Percentiles rank a stretch among this genome's conserved stretches.
phyloP scores from a whole-genome alignment of 1,284 basidiomycete genomes.

The Mrakiaceae sp. region DNA sequence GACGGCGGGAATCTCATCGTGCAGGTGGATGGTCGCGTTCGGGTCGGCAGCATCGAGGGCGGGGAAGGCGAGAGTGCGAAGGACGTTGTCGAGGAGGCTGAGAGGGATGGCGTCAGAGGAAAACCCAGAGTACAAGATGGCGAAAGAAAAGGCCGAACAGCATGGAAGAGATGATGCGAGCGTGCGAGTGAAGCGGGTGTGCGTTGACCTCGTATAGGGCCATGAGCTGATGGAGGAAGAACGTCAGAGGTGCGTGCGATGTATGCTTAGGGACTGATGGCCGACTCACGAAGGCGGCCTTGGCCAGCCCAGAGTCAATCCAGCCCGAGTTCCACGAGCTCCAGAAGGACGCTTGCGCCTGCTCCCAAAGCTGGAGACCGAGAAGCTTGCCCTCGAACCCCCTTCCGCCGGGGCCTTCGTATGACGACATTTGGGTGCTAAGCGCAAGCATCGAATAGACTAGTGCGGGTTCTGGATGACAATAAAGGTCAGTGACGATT shows the following conservation, averaged over 20 bases:
- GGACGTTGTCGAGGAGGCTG: conserved; percentile 8
- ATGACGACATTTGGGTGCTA: conserved; percentile 7
- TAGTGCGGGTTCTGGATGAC: conserved; percentile 8
- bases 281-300: conserved; percentile 9
- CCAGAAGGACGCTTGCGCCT: conserved; percentile 14
- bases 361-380: conserved; percentile 10
- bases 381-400: conserved; percentile 9
- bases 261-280: too few relatives aligned
- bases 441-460: conserved; percentile 15
- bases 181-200: conserved; percentile 3
- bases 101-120: too few relatives aligned
- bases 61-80: background rate
- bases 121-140: background rate
- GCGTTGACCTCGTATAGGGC: background rate
- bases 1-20: conserved; percentile 7
- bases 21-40: background rate
- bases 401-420: conserved; percentile 9
- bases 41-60: conserved; percentile 9
- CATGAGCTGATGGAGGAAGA: background rate
- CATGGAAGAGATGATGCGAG: background rate
- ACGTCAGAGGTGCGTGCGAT: background rate
- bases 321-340: conserved; percentile 14
- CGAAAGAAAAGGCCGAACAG: background rate
- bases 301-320: conserved; percentile 14
- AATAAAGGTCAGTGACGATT: background rate